A percentile compares a stretch with the other conserved stretches of the same genome.
phyloP scores from a whole-genome alignment of 177 flowering plant species.

The Telopea speciosissima region DNA sequence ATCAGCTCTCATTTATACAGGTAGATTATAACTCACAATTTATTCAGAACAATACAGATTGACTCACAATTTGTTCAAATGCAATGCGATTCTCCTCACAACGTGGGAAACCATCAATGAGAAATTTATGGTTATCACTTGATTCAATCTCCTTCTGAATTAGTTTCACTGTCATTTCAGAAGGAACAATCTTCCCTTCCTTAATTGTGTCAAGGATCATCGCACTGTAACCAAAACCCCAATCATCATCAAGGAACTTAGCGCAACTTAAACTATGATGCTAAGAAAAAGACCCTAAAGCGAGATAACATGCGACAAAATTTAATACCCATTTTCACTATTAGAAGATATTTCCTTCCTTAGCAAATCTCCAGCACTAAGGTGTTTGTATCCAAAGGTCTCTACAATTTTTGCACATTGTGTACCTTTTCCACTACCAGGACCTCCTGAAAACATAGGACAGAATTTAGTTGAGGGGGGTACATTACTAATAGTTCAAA shows the following conservation, averaged over 20 bases:
- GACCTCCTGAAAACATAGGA: neutral
- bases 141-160: slow-evolving; percentile 63
- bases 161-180: slow-evolving; percentile 72
- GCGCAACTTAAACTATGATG: neutral
- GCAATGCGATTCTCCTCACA: slow-evolving; percentile 87
- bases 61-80: slow-evolving; percentile 80
- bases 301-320: neutral
- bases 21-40: slow-evolving; percentile 63
- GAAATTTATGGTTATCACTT: slow-evolving; percentile 54
- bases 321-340: slow-evolving; percentile 63
- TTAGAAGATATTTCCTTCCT: slow-evolving; percentile 67
- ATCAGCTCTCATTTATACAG: neutral
- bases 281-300: slow-evolving; percentile 1
- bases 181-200: slow-evolving; percentile 91
- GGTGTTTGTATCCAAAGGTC: slow-evolving; percentile 72
- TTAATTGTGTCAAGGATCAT: slow-evolving; percentile 66
- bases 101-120: slow-evolving; percentile 96
- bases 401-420: slow-evolving; percentile 48
- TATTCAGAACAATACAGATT: slow-evolving; percentile 53
- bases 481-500: too few species aligned
- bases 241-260: slow-evolving; percentile 8
- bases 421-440: neutral
- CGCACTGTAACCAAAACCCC: slow-evolving; percentile 41
- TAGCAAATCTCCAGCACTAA: slow-evolving; percentile 92
- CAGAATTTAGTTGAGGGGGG: neutral